Evolutionary conservation across 2,329 filamentous ascomycete species (phyloP), one percentile per base, ranked within the genome.

Genomic region (Ophiosphaerella narmari): DNA sequence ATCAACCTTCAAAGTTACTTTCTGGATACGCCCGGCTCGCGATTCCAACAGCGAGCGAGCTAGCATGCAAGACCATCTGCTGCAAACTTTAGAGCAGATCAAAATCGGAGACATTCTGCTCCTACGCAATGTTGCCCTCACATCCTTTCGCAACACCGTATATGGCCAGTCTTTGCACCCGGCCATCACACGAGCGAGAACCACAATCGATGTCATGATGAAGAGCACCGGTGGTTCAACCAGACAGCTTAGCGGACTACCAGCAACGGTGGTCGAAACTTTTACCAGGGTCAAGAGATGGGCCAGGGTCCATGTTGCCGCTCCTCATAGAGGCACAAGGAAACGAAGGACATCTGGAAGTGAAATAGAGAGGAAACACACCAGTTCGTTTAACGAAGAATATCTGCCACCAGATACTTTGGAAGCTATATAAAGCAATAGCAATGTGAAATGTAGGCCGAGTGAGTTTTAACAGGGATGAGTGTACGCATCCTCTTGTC

Each of bases 91-190:
- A 51, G 69, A 75, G 1, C 72, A 24, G 7, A 74, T 96, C 29
- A 80, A 86, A 39, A 76, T 85, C 0, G 87, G 88, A 61, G 91
- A 97, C 66, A 83, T 96, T 1, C 78, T 97, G 5, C 78, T 96
- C 12, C 68, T 96, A 51, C 85, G 86, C 48, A 91, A 93, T 62
- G 86, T 96, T 6, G 91, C 88, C 1, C 77, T 97, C 43, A 84
- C 85, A 44, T 84, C 85, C 4, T 97, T 93, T 69, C 82, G 82
- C 43, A 83, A 85, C 39, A 86, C 83, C 61, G 92, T 97, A 0
- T 91, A 94, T 62, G 92, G 93, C 0, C 89, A 95, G 70, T 94
- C 88, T 65, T 75, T 97, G 54, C 83, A 88, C 24, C 83, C 82
- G 55, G 84, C 85, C 7, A 81, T 89, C 61, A 92, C 90, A 7